Conservation (phyloP, 2,329 filamentous ascomycete species). For the Fusarium albosuccineum region DNA sequence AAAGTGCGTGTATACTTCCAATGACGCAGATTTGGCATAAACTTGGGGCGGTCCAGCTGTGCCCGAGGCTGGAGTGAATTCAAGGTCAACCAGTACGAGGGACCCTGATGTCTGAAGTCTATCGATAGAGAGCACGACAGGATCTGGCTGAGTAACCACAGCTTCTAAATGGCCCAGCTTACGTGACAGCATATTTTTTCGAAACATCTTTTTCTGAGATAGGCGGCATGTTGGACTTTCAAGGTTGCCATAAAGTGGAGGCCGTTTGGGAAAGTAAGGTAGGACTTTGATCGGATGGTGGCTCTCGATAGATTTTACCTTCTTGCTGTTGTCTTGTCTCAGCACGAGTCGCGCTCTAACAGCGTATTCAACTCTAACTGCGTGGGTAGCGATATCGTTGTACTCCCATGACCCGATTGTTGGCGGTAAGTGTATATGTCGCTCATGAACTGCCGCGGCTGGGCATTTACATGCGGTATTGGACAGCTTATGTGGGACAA, state of each 20-base stretch:
- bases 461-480: constrained; percentile 29
- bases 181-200: constrained; percentile 26
- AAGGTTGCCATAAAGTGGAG: constrained; percentile 19
- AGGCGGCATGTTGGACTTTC: constrained; percentile 25
- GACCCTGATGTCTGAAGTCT: constrained; percentile 21
- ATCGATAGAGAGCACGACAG: constrained; percentile 32
- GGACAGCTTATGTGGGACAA: constrained; percentile 35
- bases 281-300: constrained; percentile 29
- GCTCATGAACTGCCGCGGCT: constrained; percentile 8
- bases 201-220: constrained; percentile 28
- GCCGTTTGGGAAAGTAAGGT: constrained; percentile 32
- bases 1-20: constrained; percentile 34
- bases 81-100: constrained; percentile 21
- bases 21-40: constrained; percentile 19
- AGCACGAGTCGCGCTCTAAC: constrained; percentile 14
- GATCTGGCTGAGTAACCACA: constrained; percentile 18
- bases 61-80: constrained; percentile 35
- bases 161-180: constrained; percentile 31
- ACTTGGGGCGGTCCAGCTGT: constrained; percentile 25
- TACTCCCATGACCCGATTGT: constrained; percentile 38
- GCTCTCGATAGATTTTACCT: constrained; percentile 7
- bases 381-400: constrained; percentile 36
- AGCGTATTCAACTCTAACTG: constrained; percentile 22
- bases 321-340: background rate
- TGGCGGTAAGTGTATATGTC: constrained; percentile 34